A percentile compares a stretch with the other conserved stretches of the same genome.
Conservation (phyloP, 2,329 filamentous ascomycete genomes). For the Fusarium multiceps region DNA sequence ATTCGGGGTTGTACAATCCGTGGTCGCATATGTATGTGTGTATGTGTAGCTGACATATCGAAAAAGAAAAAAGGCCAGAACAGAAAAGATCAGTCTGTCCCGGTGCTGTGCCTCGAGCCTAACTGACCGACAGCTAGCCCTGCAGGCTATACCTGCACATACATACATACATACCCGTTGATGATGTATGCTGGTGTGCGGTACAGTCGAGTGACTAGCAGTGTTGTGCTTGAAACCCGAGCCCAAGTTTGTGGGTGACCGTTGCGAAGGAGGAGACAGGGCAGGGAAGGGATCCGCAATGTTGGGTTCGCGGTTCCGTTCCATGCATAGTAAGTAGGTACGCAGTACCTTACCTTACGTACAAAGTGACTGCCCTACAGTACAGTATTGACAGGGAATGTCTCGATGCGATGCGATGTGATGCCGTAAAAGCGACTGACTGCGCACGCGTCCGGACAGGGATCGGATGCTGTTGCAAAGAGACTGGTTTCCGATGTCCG, state of each 20-base stretch:
- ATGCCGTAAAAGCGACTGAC: conserved; percentile 10
- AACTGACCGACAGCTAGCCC: background rate
- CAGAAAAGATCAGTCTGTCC: background rate
- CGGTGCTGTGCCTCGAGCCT: background rate
- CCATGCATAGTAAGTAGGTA: background rate
- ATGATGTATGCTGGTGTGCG: conserved; percentile 15
- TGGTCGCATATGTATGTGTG: conserved; percentile 15
- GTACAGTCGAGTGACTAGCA: conserved; percentile 7
- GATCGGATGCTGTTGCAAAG: conserved; percentile 5
- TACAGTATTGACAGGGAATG: background rate
- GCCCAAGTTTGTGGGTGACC: conserved; percentile 35
- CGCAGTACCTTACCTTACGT: background rate
- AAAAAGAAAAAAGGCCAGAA: background rate
- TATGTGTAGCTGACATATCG: conserved; percentile 4
- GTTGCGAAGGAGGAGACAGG: conserved; percentile 18
- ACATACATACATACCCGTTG: conserved; percentile 28
- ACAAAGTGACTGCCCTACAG: background rate
- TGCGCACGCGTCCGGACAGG: conserved; percentile 11
- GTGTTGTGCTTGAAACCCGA: conserved; percentile 8
- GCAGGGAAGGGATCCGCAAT: conserved; percentile 19
- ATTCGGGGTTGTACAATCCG: conserved; percentile 39
- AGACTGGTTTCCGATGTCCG: background rate
- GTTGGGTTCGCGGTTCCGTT: conserved; percentile 1
- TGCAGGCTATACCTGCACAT: background rate
- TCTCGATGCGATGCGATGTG: conserved; percentile 6